These are phyloP conservation scores for Nepenthes mirabilis DNA, from an alignment of 148 eudicot genomes.

Conservation along the genomic window DNA sequence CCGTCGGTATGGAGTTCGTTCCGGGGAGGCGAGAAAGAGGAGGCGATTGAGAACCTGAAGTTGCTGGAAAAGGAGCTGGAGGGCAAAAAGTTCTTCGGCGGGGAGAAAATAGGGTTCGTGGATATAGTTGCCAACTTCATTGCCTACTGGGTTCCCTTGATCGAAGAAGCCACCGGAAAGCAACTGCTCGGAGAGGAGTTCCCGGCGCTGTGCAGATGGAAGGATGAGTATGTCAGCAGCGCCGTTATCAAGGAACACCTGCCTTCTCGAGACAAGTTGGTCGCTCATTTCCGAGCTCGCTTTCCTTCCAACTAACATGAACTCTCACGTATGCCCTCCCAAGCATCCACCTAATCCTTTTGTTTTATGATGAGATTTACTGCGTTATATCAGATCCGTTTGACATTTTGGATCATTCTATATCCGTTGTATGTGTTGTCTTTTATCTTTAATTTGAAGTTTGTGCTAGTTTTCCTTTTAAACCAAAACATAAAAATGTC, in stretches of 20 bases:
- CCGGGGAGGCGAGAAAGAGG: neutral
- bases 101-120: slow-evolving; percentile 1
- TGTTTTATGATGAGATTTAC: no score
- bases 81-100: slow-evolving; percentile 1
- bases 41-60: neutral
- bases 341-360: no score
- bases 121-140: slow-evolving; percentile 2
- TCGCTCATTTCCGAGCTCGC: neutral
- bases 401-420: no score
- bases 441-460: no score
- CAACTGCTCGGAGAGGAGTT: neutral
- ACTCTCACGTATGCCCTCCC: no score
- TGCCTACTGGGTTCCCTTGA: neutral
- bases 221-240: neutral
- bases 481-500: no score
- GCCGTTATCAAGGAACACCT: neutral
- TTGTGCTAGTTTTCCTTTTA: no score
- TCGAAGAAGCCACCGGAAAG: neutral
- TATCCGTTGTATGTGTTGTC: no score
- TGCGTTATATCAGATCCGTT: no score
- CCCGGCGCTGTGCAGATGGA: neutral
- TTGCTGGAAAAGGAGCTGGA: neutral
- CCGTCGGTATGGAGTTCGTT: no score
- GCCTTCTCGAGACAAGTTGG: neutral
- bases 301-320: no score